A percentile compares a stretch with the other conserved stretches of the same genome.
Conservation (phyloP, 2,329 filamentous ascomycete genomes). For the Aspergillus pseudoviridinutans region DNA sequence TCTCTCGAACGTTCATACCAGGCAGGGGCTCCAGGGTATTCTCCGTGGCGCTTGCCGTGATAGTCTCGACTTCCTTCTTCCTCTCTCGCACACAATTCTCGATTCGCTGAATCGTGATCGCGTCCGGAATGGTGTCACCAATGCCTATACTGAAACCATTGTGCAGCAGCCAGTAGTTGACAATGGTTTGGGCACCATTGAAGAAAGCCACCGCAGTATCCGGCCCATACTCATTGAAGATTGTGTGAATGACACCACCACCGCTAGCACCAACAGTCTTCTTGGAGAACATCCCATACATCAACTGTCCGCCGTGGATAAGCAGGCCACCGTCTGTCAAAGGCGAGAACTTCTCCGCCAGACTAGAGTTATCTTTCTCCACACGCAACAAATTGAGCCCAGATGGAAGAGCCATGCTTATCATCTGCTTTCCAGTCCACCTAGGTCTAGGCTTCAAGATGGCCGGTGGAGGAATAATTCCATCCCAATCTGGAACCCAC, state of each 20-base stretch:
- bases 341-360: slow-evolving; percentile 54
- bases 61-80: slow-evolving; percentile 72
- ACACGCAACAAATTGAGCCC: slow-evolving; percentile 74
- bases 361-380: slow-evolving; percentile 57
- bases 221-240: slow-evolving; percentile 90
- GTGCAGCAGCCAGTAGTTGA: slow-evolving; percentile 96
- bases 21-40: slow-evolving; percentile 89
- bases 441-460: slow-evolving; percentile 87
- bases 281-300: slow-evolving; percentile 89
- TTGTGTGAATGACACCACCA: slow-evolving; percentile 89
- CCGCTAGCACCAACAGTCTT: slow-evolving; percentile 87
- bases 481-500: slow-evolving; percentile 98
- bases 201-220: slow-evolving; percentile 89
- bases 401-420: slow-evolving; percentile 85
- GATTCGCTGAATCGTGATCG: slow-evolving; percentile 76
- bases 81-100: slow-evolving; percentile 75
- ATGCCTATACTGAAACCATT: slow-evolving; percentile 98
- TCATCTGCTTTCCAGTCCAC: slow-evolving; percentile 98
- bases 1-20: slow-evolving; percentile 98
- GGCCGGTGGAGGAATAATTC: slow-evolving; percentile 86
- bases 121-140: slow-evolving; percentile 93
- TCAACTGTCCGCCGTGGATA: slow-evolving; percentile 80
- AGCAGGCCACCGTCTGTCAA: slow-evolving; percentile 73
- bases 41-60: slow-evolving; percentile 74
- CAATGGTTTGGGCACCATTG: slow-evolving; percentile 88